Evolutionary conservation across 2,329 filamentous ascomycete species (phyloP).

Genomic region (Sclerotinia trifoliorum): DNA sequence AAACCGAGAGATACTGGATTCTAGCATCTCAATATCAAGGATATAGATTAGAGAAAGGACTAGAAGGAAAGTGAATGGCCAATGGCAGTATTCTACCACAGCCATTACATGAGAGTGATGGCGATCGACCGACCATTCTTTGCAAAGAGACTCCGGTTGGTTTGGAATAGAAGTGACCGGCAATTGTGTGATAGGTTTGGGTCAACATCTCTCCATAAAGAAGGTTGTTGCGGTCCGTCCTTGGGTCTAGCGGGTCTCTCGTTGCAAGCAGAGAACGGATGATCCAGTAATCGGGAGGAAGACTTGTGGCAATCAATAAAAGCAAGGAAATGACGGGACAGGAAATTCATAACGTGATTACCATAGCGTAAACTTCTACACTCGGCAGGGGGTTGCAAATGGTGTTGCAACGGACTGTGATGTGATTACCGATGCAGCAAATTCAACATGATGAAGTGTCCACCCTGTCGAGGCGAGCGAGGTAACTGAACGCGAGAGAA

Average conservation of each 20-base stretch:
- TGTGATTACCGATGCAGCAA: constrained; percentile 24
- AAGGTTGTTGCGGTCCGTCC: constrained; percentile 26
- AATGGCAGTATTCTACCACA: constrained; percentile 11
- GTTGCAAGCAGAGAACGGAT: constrained; percentile 25
- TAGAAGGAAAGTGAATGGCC: constrained; percentile 12
- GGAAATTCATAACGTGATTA: constrained; percentile 38
- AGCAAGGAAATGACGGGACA: constrained; percentile 31
- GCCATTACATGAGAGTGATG: constrained; percentile 3
- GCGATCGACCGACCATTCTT: constrained; percentile 17
- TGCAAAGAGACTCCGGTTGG: constrained; percentile 30
- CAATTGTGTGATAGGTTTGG: constrained; percentile 30
- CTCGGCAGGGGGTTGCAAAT: constrained; percentile 29
- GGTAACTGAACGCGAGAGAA: constrained; percentile 14
- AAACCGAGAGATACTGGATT: constrained; percentile 19
- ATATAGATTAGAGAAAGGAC: constrained; percentile 23
- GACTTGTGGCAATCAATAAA: constrained; percentile 25
- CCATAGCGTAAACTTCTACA: constrained; percentile 28
- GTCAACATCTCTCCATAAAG: constrained; percentile 25
- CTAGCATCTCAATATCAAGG: constrained; percentile 19
- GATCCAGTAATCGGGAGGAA: constrained; percentile 28
- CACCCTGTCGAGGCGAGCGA: constrained; percentile 30
- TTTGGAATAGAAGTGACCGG: constrained; percentile 24
- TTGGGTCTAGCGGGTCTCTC: constrained; percentile 27
- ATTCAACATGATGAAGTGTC: constrained; percentile 27
- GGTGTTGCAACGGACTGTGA: constrained; percentile 23